phyloP scores from a whole-genome alignment of 768 basidiomycete genomes.

The Kwoniella mangroviensis region DNA sequence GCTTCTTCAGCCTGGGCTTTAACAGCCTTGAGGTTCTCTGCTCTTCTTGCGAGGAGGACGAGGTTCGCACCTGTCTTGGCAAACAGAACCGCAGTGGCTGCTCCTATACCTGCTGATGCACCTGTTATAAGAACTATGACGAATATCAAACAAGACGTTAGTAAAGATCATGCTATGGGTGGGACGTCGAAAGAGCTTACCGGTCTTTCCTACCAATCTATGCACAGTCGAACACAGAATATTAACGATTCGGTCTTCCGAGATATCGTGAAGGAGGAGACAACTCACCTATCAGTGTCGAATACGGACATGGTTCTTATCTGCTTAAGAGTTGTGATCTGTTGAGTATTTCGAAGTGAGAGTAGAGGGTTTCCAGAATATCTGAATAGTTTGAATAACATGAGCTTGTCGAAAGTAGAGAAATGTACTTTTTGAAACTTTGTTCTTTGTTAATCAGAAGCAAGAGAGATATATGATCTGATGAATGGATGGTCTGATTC shows the following conservation, averaged over 20 bases:
- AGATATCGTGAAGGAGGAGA: background rate
- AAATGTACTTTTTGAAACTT: too few relatives aligned
- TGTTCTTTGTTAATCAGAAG: too few relatives aligned
- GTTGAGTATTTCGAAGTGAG: background rate
- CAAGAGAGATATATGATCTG: too few relatives aligned
- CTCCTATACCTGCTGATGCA: constrained; percentile 86
- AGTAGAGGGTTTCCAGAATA: background rate
- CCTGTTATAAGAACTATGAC: constrained; percentile 76
- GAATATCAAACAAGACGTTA: too few relatives aligned
- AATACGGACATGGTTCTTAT: constrained; percentile 31
- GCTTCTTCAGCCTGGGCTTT: constrained; percentile 70
- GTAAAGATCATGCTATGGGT: too few relatives aligned
- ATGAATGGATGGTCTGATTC: too few relatives aligned
- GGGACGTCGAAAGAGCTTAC: constrained; percentile 10
- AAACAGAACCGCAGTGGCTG: constrained; percentile 80
- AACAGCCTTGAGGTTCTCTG: constrained; percentile 73
- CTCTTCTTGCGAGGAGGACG: constrained; percentile 79
- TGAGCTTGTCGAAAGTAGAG: background rate
- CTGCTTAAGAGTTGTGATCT: background rate
- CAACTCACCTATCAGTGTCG: constrained; percentile 25
- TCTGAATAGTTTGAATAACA: constrained; percentile 5
- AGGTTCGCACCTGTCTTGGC: constrained; percentile 92
- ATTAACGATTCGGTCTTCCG: background rate
- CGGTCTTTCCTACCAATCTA: constrained; percentile 29
- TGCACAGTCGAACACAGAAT: background rate